These are phyloP conservation scores for Sphaerulina musiva DNA, from an alignment of 2,329 filamentous ascomycete species.

Conservation along the genomic window DNA sequence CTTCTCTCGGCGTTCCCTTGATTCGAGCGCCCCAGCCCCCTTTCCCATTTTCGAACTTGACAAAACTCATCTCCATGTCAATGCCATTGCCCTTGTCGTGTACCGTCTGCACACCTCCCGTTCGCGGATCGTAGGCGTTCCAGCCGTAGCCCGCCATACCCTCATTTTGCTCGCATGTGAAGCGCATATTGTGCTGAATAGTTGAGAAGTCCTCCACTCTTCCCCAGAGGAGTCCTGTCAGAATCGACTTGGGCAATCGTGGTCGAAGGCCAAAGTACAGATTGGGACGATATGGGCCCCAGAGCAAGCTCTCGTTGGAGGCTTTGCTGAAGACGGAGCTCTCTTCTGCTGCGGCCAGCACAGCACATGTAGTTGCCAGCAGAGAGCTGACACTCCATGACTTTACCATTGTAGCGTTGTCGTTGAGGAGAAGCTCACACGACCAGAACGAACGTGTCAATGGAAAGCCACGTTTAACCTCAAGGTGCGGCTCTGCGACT, in stretches of 20 bases:
- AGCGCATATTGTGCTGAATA: slow-evolving; percentile 72
- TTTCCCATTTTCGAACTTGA: slow-evolving; percentile 78
- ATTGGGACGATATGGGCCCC: slow-evolving; percentile 92
- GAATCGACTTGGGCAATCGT: slow-evolving; percentile 71
- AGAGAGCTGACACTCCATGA: slow-evolving; percentile 21
- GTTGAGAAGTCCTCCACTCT: slow-evolving; percentile 71
- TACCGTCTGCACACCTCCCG: slow-evolving; percentile 80
- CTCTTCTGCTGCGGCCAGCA: slow-evolving; percentile 18
- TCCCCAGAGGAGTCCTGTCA: slow-evolving; percentile 81
- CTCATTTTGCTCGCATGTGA: slow-evolving; percentile 93
- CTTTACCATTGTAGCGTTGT: slow-evolving; percentile 20
- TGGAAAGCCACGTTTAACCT: slow-evolving; percentile 11
- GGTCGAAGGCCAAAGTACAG: slow-evolving; percentile 89
- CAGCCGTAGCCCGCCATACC: slow-evolving; percentile 94
- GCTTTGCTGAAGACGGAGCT: slow-evolving; percentile 37
- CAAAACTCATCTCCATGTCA: slow-evolving; percentile 86
- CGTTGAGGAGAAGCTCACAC: background rate
- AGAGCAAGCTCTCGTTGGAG: slow-evolving; percentile 79
- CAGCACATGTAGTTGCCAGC: slow-evolving; percentile 22
- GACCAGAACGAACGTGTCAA: slow-evolving; percentile 3
- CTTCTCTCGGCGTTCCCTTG: slow-evolving; percentile 66
- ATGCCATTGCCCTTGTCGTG: slow-evolving; percentile 83
- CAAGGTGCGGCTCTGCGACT: background rate
- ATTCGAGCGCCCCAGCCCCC: slow-evolving; percentile 81
- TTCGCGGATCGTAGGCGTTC: slow-evolving; percentile 91